These are phyloP conservation scores for Pterulicium gracile DNA, from an alignment of 1,284 basidiomycete species.

Conservation along the genomic window DNA sequence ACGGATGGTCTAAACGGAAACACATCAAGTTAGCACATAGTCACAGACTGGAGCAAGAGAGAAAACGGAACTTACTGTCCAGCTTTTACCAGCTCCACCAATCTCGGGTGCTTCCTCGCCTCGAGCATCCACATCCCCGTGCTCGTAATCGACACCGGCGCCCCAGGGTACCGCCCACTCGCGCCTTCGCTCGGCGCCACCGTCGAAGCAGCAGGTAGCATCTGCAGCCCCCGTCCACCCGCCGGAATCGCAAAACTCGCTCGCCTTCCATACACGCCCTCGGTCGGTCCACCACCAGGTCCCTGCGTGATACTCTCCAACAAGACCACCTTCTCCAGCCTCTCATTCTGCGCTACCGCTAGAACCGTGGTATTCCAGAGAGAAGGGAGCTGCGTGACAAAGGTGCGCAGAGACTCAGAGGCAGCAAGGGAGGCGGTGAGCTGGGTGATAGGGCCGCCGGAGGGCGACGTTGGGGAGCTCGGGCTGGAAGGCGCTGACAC, in stretches of 20 bases:
- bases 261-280: neutral
- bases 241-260: constrained; percentile 6
- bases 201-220: constrained; percentile 4
- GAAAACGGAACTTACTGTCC: constrained; percentile 27
- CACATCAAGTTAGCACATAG: no score
- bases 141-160: constrained; percentile 18
- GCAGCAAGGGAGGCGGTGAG: constrained; percentile 26
- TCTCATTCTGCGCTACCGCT: constrained; percentile 28
- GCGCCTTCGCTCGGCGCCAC: neutral
- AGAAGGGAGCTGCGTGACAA: constrained; percentile 33
- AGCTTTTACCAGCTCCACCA: constrained; percentile 31
- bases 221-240: constrained; percentile 11
- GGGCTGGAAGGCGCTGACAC: neutral
- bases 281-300: neutral
- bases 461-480: neutral
- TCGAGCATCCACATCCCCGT: constrained; percentile 36
- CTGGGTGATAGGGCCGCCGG: constrained; percentile 18
- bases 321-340: constrained; percentile 30
- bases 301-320: constrained; percentile 21
- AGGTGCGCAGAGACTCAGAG: constrained; percentile 24
- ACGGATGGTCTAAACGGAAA: no score
- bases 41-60: constrained; percentile 1
- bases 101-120: constrained; percentile 27
- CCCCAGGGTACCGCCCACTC: constrained; percentile 11
- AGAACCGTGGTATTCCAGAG: constrained; percentile 38